phyloP scores from a whole-genome alignment of 805 yeast genomes.

The Saccharomycopsis fodiens region DNA sequence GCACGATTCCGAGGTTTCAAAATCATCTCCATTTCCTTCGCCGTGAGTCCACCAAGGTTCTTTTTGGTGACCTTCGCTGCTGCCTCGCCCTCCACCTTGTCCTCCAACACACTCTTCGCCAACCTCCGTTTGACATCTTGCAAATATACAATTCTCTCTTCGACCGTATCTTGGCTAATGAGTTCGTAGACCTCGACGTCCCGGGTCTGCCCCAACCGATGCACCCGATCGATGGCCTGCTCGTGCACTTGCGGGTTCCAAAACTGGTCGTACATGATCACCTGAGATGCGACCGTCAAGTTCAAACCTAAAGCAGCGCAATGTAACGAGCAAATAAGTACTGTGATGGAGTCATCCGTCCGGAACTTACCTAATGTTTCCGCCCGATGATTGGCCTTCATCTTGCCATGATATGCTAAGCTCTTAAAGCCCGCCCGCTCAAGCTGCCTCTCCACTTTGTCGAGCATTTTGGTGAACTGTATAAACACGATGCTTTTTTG shows the following conservation, averaged over 20 bases:
- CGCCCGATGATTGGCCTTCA: slow-evolving; percentile 24
- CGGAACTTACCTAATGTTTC: slow-evolving; percentile 23
- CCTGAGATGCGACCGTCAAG: slow-evolving; percentile 35
- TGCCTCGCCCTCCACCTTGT: not conserved
- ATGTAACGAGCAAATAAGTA: slow-evolving; percentile 35
- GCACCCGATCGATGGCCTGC: slow-evolving; percentile 46
- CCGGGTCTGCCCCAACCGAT: slow-evolving; percentile 38
- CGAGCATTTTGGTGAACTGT: slow-evolving; percentile 31
- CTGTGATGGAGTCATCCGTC: slow-evolving; percentile 24
- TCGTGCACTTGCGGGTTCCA: slow-evolving; percentile 45
- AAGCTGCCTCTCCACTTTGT: slow-evolving; percentile 24
- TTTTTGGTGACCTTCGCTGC: not conserved
- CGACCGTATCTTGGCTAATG: slow-evolving; percentile 32
- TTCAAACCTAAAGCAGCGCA: slow-evolving; percentile 41
- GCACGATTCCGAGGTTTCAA: not conserved
- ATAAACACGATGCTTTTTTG: slow-evolving; percentile 36
- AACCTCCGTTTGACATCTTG: slow-evolving; percentile 31
- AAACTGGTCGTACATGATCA: slow-evolving; percentile 39
- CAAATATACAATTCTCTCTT: slow-evolving; percentile 30
- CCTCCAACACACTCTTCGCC: slow-evolving; percentile 28
- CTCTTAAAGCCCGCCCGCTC: slow-evolving; percentile 24
- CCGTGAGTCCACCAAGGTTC: too few species aligned
- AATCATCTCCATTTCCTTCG: not conserved
- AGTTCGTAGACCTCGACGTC: slow-evolving; percentile 40
- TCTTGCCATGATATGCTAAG: slow-evolving; percentile 29